phyloP scores from a whole-genome alignment of 352 stramenopile species.

The Phytophthora podocarpi region DNA sequence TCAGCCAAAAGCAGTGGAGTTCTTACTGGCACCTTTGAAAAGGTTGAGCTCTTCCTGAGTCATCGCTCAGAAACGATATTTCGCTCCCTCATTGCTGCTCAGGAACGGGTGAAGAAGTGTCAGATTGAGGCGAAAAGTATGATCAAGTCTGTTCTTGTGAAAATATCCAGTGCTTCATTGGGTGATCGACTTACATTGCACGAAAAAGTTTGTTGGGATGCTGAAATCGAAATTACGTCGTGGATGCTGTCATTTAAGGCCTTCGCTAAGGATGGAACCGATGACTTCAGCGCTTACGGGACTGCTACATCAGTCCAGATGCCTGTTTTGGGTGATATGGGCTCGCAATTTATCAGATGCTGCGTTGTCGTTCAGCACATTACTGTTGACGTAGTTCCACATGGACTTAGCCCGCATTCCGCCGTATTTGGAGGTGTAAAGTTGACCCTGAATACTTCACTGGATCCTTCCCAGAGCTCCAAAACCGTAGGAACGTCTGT shows the following conservation, averaged over 20 bases:
- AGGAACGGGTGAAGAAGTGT: constrained; percentile 16
- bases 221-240: constrained; percentile 22
- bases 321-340: constrained; percentile 15
- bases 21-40: constrained; percentile 19
- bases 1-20: constrained; percentile 12
- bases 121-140: constrained; percentile 27
- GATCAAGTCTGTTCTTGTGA: background rate
- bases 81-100: constrained; percentile 14
- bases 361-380: constrained; percentile 24
- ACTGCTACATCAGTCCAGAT: constrained; percentile 26
- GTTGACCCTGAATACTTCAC: constrained; percentile 3
- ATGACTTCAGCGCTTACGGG: constrained; percentile 27
- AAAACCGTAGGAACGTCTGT: constrained; percentile 19
- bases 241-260: constrained; percentile 33
- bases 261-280: constrained; percentile 11
- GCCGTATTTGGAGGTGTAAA: constrained; percentile 25
- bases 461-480: constrained; percentile 4
- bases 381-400: constrained; percentile 19
- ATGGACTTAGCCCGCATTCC: constrained; percentile 16
- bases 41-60: constrained; percentile 22
- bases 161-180: background rate
- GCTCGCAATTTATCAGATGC: constrained; percentile 14
- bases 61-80: constrained; percentile 28
- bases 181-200: background rate
- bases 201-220: constrained; percentile 25